Base-by-base conservation (phyloP, 345 rosid genomes). In the Eutrema heterophyllum region DNA sequence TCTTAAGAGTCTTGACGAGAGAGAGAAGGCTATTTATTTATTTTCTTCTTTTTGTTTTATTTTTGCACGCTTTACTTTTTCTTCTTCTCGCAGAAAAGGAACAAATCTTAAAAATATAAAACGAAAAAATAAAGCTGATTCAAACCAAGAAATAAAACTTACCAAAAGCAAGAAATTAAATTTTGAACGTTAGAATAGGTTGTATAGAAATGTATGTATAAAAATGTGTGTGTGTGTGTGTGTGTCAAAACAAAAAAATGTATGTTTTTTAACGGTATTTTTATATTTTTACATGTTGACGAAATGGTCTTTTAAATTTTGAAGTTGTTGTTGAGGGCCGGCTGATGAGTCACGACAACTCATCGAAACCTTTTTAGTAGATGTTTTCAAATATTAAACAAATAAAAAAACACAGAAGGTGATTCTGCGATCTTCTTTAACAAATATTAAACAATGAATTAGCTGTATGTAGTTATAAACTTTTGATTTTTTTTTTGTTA, bases 301-400 rank as follows among this genome's bases (percentile, higher is more conserved):
- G 29, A 61, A 39, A 59, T 39, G 51, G 27, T 57, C 51, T 48
- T 74, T 57, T 9, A 16, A 3, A 35, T 30, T n/a, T 29, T 35
- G 64, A 57, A 54, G 64, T 44, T 48, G 55, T 59, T 39, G 68
- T 59, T 41, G 32, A 68, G 48, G 70, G 75, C 43, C 79, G 75
- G 59, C 70, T 69, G 66, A 70, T 69, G 59, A 69, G 66, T 69
- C 71, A 76, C 53, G 66, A 76, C 79, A 76, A 69, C 75, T 76
- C 80, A 76, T 63, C 8, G 8, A 35, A 62, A 68, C 26, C 35
- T 35, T 21, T 62, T 67, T 16, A 30, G 21, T 74, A 30, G 14
- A 15, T 74, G 67, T 53, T 59, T 54, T 67, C 68, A 35, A 53
- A 53, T 38, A 54, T 35, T 45, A 53, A 69, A 61, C 35, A 70